phyloP scores from a whole-genome alignment of 345 rosid species.

The Gossypium mustelinum region DNA sequence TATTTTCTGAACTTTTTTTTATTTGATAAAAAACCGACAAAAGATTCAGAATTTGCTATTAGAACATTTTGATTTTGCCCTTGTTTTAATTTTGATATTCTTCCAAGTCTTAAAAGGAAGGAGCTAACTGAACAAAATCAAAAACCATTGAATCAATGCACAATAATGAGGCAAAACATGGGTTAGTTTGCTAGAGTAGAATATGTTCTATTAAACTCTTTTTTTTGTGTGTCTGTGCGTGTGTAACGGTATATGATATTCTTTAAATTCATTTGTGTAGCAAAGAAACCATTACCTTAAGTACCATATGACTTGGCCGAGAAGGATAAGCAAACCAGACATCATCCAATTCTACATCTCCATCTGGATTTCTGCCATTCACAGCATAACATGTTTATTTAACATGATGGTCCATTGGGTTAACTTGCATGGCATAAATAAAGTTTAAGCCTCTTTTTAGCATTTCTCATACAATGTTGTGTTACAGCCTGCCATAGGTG shows the following conservation, averaged over 20 bases:
- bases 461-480: neutral
- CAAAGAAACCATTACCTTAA: slow-evolving; percentile 52
- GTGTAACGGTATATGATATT: neutral
- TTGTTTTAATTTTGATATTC: too few relatives aligned
- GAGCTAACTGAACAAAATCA: too few relatives aligned
- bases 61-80: too few relatives aligned
- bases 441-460: too few relatives aligned
- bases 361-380: slow-evolving; percentile 66
- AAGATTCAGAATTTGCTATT: too few relatives aligned
- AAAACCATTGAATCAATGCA: neutral
- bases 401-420: neutral
- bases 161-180: neutral
- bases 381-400: neutral
- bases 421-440: too few relatives aligned
- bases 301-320: slow-evolving; percentile 85
- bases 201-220: neutral
- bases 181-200: neutral
- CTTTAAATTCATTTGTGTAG: neutral
- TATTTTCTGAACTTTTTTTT: too few relatives aligned
- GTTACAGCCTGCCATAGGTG: neutral
- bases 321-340: slow-evolving; percentile 99
- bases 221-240: neutral
- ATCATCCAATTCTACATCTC: slow-evolving; percentile 80
- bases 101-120: too few relatives aligned
- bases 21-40: too few relatives aligned